Evolutionary conservation across 2,329 filamentous ascomycete genomes (phyloP), one percentile per base, ranked within the genome.

Genomic region (Cladosporium velox): DNA sequence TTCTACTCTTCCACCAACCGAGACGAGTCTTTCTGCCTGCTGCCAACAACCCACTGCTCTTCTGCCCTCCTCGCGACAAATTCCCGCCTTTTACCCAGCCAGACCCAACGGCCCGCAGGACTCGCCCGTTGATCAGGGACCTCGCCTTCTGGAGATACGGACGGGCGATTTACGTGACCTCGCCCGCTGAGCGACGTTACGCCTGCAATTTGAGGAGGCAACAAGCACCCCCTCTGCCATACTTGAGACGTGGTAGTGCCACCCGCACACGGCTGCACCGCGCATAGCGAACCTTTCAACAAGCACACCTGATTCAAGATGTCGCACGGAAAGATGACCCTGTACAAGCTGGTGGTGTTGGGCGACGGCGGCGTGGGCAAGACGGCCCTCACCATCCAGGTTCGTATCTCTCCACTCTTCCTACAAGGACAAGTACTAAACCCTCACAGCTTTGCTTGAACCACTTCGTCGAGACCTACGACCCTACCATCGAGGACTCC

Each of bases 281-380:
- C 63, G 41, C 54, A 59, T 32, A 21, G 28, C 61, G 49, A 64
- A 57, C 35, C 18, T 38, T 26, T 21, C 41, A 47, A 47, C 41
- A 47, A 41, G 51, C 61, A 64, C 61, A 30, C 24, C 51, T 57
- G 34, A 21, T 11, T 60, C 62, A 70, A 55, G 24, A 76, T 76
- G 74, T 75, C 74, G 68, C 72, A 75, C 73, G 76, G 76, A 49
- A 78, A 77, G 71, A 78, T 78, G 76, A 78, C 76, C 28, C 67
- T 78, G 69, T 96, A 97, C 82, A 96, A 96, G 83, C 83, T 97
- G 82, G 95, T 99, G 68, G 95, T 98, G 69, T 93, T 99, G 72
- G 95, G 95, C 75, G 95, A 96, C 76, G 95, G 95, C 86, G 95
- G 95, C 80, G 95, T 99, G 72, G 95, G 95, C 84, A 99, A 99